phyloP scores from a whole-genome alignment of 78 protist species.

The Chrysochromulina tobinii region DNA sequence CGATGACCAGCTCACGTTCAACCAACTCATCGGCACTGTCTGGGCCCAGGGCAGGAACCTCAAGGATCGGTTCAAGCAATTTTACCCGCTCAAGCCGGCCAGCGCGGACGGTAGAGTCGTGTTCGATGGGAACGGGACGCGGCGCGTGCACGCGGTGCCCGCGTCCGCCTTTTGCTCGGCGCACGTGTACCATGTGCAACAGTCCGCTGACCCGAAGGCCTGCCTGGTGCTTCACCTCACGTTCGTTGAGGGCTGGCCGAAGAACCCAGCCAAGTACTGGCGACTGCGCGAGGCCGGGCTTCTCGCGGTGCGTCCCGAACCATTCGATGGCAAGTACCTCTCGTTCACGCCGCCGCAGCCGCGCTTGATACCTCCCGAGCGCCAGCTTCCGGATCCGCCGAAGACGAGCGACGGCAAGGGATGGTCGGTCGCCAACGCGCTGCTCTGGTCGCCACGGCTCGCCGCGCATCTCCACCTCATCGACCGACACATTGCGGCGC shows the following conservation, averaged over 20 bases:
- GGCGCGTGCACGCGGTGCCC: neutral
- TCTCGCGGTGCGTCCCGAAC: neutral
- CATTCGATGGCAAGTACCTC: neutral
- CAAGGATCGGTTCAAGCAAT: no score
- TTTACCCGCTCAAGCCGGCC: no score
- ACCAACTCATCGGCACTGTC: neutral
- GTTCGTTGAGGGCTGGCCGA: slow-evolving; percentile 15
- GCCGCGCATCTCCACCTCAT: neutral
- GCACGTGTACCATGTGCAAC: neutral
- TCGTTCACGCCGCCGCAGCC: neutral
- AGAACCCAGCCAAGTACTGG: neutral
- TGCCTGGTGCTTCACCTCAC: slow-evolving; percentile 15
- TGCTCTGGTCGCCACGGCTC: neutral
- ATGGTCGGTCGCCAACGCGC: neutral
- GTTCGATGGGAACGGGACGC: no score
- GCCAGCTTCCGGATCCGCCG: neutral
- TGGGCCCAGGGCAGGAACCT: no score
- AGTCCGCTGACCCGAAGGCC: neutral
- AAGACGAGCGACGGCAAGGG: neutral
- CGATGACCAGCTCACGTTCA: slow-evolving; percentile 3
- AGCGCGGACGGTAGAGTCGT: no score
- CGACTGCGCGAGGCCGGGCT: slow-evolving; percentile 10
- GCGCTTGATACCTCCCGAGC: neutral
- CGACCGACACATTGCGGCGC: neutral
- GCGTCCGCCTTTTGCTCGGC: neutral